Evolutionary conservation across 1,284 basidiomycete genomes (phyloP), one percentile per base, ranked within the genome.

Genomic region (Marasmius sp.): DNA sequence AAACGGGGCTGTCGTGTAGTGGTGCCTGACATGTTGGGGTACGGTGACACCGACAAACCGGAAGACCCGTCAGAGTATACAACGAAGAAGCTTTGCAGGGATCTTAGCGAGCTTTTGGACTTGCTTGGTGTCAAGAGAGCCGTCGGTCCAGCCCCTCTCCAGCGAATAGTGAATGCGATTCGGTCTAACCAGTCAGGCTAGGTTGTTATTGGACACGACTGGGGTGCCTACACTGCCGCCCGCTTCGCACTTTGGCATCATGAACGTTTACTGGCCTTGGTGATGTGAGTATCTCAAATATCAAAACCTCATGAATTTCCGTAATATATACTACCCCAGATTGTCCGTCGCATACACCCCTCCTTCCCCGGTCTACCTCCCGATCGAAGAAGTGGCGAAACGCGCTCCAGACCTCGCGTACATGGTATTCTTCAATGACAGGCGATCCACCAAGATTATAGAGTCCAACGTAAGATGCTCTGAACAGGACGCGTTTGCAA

Each of bases 131-230:
- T 89, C 9, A 65, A 71, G 33, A 80, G 79, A 68, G 85, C 84
- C 34, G 85, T 88, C 67, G 64, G 85, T 74, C 12, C 18, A 36
- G 4, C 49, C 43, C n/a, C 36, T 65, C 57, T 20, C 41, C 57
- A 27, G 27, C 2, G 27, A 27, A 20, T 18, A n/a, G 47, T 47
- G 45, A 58, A 39, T 38, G 38, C 45, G 56, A 51, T 59, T 57
- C 41, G 0, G 43, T 45, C 47, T 20, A 39, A 38, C 12, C 22
- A 11, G 49, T 43, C 27, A 36, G 12, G 53, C 38, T 61, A 89
- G 86, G 78, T 90, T 12, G 72, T 91, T 54, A 77, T 90, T 64
- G 89, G 88, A 2, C 90, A 91, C 65, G 89, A 92, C 67, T 91
- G 89, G 89, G 90, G 89, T 2, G 75, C 86, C 8, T 82, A 77